phyloP scores from a whole-genome alignment of 2,329 filamentous ascomycete genomes.

The Pestalotiopsis sp. region DNA sequence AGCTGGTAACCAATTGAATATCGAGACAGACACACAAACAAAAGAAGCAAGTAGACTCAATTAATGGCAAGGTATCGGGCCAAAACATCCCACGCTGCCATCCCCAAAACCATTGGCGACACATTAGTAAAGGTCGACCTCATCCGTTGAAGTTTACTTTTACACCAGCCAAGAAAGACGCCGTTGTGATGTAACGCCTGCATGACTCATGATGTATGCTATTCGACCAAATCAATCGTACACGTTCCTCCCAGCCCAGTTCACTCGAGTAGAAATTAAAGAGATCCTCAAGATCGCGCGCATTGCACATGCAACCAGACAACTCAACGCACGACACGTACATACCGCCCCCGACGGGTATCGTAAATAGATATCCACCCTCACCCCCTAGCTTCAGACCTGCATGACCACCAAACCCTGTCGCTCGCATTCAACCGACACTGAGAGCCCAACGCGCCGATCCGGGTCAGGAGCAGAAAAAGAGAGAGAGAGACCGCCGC shows the following conservation, averaged over 20 bases:
- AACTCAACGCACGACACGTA: background rate
- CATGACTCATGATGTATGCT: background rate
- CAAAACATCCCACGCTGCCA: background rate
- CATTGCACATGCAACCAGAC: background rate
- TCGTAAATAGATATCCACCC: background rate
- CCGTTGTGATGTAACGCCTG: background rate
- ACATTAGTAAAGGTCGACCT: background rate
- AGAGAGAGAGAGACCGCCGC: background rate
- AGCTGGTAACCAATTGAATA: background rate
- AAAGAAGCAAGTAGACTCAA: background rate
- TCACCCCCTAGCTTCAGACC: background rate
- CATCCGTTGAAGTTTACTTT: background rate
- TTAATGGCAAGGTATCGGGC: background rate
- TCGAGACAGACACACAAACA: background rate
- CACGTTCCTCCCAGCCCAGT: background rate
- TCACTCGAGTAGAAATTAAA: background rate
- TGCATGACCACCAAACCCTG: background rate
- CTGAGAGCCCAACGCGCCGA: background rate
- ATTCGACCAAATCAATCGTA: background rate
- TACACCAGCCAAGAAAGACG: background rate
- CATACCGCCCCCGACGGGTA: background rate
- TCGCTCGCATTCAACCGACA: background rate
- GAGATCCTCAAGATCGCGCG: background rate
- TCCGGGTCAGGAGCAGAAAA: background rate
- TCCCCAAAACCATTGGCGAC: background rate